phyloP scores from a whole-genome alignment of 2,329 filamentous ascomycete species.

The Arthroderma uncinatum region DNA sequence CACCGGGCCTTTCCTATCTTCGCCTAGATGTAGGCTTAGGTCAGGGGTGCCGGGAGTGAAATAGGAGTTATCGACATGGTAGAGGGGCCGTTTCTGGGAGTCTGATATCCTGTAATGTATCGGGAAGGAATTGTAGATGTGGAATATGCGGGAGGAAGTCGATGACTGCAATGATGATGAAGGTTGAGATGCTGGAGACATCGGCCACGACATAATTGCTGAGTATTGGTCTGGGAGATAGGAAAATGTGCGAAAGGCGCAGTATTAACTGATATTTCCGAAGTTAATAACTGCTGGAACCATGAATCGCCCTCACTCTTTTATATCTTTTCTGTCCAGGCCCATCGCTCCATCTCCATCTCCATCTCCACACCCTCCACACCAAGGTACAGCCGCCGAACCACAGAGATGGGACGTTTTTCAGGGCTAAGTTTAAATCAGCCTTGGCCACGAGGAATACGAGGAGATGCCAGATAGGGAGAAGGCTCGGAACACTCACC shows the following conservation, averaged over 20 bases:
- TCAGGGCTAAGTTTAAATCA: not conserved
- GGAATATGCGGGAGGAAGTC: not conserved
- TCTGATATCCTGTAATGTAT: not conserved
- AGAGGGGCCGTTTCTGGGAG: conserved; percentile 10
- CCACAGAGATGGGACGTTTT: not conserved
- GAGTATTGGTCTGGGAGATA: not conserved
- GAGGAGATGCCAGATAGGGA: not conserved
- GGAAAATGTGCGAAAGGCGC: not conserved
- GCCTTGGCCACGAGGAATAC: not conserved
- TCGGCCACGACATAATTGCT: not conserved
- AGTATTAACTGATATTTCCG: not conserved
- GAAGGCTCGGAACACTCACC: not conserved
- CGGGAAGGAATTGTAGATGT: conserved; percentile 3
- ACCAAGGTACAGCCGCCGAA: not conserved
- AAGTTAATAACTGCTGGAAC: not conserved
- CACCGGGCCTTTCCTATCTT: conserved; percentile 20
- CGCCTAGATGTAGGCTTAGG: conserved; percentile 24
- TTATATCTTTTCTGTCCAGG: not conserved
- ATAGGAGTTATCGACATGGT: conserved; percentile 21
- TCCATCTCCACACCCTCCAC: not conserved
- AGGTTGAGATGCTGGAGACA: not conserved
- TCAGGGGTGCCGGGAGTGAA: conserved; percentile 25
- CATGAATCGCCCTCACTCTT: not conserved
- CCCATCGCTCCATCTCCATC: not conserved
- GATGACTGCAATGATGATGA: not conserved